Base-by-base conservation (phyloP, 169 alveolate species). In the Plasmodium inui region DNA sequence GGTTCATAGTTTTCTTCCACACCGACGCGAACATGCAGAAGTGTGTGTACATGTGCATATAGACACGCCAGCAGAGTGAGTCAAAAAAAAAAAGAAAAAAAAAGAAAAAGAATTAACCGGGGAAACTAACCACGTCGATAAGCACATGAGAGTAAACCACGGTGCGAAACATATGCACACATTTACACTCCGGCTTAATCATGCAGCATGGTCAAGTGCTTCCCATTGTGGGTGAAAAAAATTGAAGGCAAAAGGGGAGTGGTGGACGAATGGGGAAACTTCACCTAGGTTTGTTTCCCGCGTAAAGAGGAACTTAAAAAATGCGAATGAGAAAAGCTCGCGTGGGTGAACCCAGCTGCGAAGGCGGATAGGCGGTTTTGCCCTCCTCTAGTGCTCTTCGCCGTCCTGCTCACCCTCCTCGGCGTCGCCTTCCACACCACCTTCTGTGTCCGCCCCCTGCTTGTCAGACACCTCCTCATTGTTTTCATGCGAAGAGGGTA, bases 401-500 rank as follows among this genome's bases (percentile, higher is more conserved):
- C 5, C 39, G 39, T 32, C n/a, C 22, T 55, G n/a, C 71, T 55
- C 41, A 3, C 76, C 37, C 28, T 67, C 28, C 28, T 57, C 22
- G 73, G 8, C 76, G 26, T 37, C 74, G 1, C 12, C 83, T 7
- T 37, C 84, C 3, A 32, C 79, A 41, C 79, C 30, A 37, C 76
- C 37, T 22, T 67, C 76, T 67, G 7, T 28, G 17, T 67, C 30
- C 14, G n/a, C 37, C n/a, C 76, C 37, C 17, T 67, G 76, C 1
- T 67, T 67, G 30, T 41, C 34, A 37, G 17, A 3, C 12, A 17
- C 10, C n/a, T 46, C 41, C n/a, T 84, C 92, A 19, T 84, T 39
- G 71, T 71, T 67, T 50, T 72, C 93, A 72, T 84, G 34, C 12
- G 92, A 84, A 41, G 92, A 84, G 4, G 30, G 10, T 19, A 84